Base-by-base conservation (phyloP, 2,329 filamentous ascomycete genomes). In the Monosporascus cannonballus region DNA sequence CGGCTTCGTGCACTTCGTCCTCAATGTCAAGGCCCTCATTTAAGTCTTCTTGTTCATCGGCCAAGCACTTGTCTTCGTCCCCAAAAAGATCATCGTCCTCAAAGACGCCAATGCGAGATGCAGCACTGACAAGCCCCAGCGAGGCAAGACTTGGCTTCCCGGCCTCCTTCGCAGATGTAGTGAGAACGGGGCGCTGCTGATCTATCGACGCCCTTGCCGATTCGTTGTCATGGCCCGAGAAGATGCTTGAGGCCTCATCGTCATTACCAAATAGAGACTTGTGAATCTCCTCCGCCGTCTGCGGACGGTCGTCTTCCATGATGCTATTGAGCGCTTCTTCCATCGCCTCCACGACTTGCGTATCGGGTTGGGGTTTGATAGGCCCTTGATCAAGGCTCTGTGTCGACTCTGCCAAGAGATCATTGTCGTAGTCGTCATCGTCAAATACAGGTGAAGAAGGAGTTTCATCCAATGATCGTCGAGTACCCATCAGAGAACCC, bases 321-420 rank as follows among this genome's bases (percentile, higher is more conserved):
- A 99, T 99, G 58, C 92, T 89, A 59, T 88, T 96, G 48, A 99
- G 76, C 17, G 92, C 94, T 59, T 89, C 84, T 67, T 97, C 92
- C 81, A 99, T 93, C 3, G 90, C 93, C 70, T 95, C 84, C 6
- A 99, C 91, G 27, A 96, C 87, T 54, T 86, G 81, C 1, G 81
- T 88, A 63, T 96, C 87, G 6, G 87, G 86, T 0, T 76, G 76
- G 22, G 76, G 76, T 53, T 77, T 77, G 9, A 79, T 76, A n/a
- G 73, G 75, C 42, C 90, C 88, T 47, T 86, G 85, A 22, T 92
- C 89, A 8, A 96, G 74, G 59, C 91, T 96, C 49, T 90, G 81
- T 0, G 89, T 80, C 2, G 92, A 96, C 57, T 84, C 82, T 38
- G 70, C 71, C 64, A 89, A 78, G 46, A 80, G 80, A 59, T 96